Percentiles rank a stretch among this genome's conserved stretches.
Evolutionary conservation across 352 stramenopile genomes (phyloP).

Genomic region (Blastocystis sp.): DNA sequence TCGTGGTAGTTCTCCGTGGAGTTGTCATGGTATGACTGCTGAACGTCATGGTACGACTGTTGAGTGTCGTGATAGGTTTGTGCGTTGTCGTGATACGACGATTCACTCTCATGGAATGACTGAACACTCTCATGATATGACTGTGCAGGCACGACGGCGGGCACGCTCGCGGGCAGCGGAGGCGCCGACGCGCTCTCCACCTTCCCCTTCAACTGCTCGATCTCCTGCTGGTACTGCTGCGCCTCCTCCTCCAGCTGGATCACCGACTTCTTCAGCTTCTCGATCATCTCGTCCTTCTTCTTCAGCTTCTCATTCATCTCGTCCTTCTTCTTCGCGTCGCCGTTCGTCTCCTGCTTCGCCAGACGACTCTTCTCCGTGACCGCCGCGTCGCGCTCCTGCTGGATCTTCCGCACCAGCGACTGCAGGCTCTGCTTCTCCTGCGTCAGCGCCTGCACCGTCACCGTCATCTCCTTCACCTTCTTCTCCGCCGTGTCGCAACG

Average conservation of each 20-base stretch:
- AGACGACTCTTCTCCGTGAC: not conserved
- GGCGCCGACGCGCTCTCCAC: not conserved
- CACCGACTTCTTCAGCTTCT: slow-evolving; percentile 19
- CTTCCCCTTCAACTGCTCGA: not conserved
- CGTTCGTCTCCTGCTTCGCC: not conserved
- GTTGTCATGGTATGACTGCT: no score
- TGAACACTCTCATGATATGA: not conserved
- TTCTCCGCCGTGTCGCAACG: slow-evolving; percentile 10
- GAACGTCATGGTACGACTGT: no score
- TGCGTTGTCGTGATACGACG: not conserved
- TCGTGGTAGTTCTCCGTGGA: not conserved
- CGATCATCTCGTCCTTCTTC: slow-evolving; percentile 32
- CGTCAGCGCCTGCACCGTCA: not conserved
- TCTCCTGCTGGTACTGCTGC: slow-evolving; percentile 1
- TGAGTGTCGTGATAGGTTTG: no score
- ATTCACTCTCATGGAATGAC: not conserved
- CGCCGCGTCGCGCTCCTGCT: not conserved
- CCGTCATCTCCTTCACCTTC: slow-evolving; percentile 9
- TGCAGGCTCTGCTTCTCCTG: slow-evolving; percentile 3
- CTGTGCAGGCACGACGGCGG: not conserved
- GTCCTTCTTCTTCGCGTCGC: not conserved
- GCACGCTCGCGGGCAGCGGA: not conserved
- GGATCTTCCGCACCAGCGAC: not conserved
- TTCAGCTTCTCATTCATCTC: slow-evolving; percentile 12
- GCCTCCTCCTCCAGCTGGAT: slow-evolving; percentile 11